Percentiles rank a stretch among this genome's conserved stretches.
phyloP scores from a whole-genome alignment of 306 rosid species.

The Cicer pinnatifidum region DNA sequence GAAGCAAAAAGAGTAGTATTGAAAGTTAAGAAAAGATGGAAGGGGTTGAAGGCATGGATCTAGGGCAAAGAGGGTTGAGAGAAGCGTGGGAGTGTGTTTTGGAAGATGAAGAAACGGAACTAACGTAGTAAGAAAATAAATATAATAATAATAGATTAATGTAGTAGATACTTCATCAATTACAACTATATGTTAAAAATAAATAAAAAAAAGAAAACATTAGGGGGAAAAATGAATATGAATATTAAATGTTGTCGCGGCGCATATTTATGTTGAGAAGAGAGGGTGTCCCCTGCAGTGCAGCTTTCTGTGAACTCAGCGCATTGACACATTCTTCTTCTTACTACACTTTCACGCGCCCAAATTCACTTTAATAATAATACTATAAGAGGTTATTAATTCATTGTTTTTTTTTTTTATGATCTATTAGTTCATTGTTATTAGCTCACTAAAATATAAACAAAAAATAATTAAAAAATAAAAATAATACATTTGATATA shows the following conservation, averaged over 20 bases:
- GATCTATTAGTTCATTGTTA: too few relatives aligned
- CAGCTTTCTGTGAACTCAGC: conserved; percentile 50
- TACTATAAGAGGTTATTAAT: too few relatives aligned
- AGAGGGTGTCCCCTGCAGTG: conserved; percentile 54
- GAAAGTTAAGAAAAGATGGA: conserved; percentile 51
- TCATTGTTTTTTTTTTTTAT: too few relatives aligned
- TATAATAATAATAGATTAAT: background rate
- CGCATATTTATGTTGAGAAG: conserved; percentile 53
- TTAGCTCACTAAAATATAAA: too few relatives aligned
- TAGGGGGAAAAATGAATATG: background rate
- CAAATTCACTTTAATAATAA: too few relatives aligned
- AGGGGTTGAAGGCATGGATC: conserved; percentile 72
- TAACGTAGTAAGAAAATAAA: conserved; percentile 33
- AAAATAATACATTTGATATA: too few relatives aligned
- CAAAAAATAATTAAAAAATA: too few relatives aligned
- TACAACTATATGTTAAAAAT: too few relatives aligned
- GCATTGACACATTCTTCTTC: conserved; percentile 18
- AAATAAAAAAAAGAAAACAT: background rate
- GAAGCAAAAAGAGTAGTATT: conserved; percentile 40
- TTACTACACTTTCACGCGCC: conserved; percentile 16
- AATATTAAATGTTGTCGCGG: conserved; percentile 54
- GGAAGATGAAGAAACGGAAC: conserved; percentile 48
- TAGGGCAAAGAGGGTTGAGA: conserved; percentile 62
- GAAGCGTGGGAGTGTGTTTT: conserved; percentile 47
- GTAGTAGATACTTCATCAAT: too few relatives aligned